Base-by-base conservation (phyloP, 176 grass and related monocot species). In the Bothriochloa decipiens region DNA sequence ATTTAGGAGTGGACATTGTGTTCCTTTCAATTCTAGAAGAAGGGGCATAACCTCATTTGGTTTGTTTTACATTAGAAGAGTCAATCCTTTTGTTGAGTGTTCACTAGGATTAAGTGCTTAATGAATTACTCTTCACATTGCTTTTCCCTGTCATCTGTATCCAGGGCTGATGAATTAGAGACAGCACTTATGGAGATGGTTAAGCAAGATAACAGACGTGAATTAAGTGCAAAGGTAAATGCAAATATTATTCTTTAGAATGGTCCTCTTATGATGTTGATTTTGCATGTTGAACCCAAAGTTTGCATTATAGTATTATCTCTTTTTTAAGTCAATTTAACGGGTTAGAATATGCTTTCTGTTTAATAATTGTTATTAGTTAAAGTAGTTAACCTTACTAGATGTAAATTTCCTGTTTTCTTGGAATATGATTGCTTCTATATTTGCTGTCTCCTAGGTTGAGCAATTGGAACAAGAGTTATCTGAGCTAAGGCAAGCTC, bases 131-230 rank as follows among this genome's bases (percentile, higher is more conserved):
- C 32, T 73, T 76, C 39, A n/a, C n/a, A n/a, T n/a, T n/a, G n/a
- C n/a, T n/a, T n/a, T n/a, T n/a, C n/a, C n/a, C n/a, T n/a, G 45
- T 35, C 72, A 62, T 75, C 78, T 64, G 53, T 75, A 74, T 74
- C 69, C 74, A 99, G 96, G 86, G 93, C 96, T 42, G 96, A 99
- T 89, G 96, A 99, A 83, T 71, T 99, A 67, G 96, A 99, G 74
- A 99, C 93, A 87, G 96, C 96, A 65, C 74, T 99, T 43, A 99
- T 99, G 91, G 96, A 99, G 67, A 99, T 99, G 91, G 89, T 99
- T 68, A 99, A 96, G 74, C 93, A 99, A 86, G 96, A 99, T 87
- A 99, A 99, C 66, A 90, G 96, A 36, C 89, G 89, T 23, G 87
- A 94, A 79, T 83, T 99, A 76, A 99, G 93, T 86, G 89, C 93